Percentiles rank a stretch among this genome's conserved stretches.
Conservation (phyloP, 208 protist species). For the Trichomonas gallinae region DNA sequence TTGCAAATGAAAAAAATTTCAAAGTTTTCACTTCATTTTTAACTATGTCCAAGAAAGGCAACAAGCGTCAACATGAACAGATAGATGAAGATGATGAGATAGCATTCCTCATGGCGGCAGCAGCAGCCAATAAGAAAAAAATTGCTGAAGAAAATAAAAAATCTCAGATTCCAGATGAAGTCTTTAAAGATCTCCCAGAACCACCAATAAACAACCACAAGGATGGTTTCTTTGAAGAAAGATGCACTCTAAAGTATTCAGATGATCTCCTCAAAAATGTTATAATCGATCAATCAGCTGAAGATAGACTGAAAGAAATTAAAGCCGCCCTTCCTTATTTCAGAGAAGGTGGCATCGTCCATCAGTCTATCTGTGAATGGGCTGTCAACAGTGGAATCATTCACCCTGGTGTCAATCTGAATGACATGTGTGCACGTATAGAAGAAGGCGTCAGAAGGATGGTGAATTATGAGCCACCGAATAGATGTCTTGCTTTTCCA, state of each 20-base stretch:
- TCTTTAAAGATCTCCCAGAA: neutral
- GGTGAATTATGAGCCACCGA: neutral
- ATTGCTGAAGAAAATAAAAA: neutral
- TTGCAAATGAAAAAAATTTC: too few species aligned
- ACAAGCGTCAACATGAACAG: too few species aligned
- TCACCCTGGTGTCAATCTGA: neutral
- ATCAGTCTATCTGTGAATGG: neutral
- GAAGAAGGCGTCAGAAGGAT: neutral
- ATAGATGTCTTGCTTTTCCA: conserved; percentile 42
- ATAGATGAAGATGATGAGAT: neutral
- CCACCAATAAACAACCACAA: neutral
- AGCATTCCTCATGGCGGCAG: neutral
- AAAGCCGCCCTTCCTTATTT: neutral
- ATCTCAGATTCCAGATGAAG: neutral
- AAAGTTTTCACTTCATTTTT: too few species aligned
- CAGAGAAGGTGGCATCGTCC: neutral
- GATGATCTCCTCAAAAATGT: neutral
- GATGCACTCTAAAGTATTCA: neutral
- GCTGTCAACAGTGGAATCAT: neutral
- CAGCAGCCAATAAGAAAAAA: neutral
- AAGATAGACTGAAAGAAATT: neutral
- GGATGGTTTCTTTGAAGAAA: neutral
- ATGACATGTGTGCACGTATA: neutral
- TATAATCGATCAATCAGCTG: neutral
- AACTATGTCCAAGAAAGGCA: too few species aligned